These are phyloP conservation scores for Coriolopsis trogii DNA, from an alignment of 1,284 basidiomycete genomes.

Conservation along the genomic window DNA sequence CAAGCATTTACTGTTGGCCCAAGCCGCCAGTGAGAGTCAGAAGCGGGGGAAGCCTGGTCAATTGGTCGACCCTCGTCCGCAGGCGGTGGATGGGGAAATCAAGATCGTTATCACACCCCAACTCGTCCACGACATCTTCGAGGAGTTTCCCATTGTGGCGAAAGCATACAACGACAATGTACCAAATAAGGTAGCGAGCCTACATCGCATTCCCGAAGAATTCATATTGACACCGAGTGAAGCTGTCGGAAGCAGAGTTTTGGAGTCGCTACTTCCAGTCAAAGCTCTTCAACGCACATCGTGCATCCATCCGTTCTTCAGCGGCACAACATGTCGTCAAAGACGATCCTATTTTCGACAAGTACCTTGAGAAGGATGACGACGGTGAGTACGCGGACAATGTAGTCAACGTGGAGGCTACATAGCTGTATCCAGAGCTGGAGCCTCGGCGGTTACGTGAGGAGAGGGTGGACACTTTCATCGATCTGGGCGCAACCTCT, in stretches of 20 bases:
- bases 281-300: constrained; percentile 92
- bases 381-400: constrained; percentile 62
- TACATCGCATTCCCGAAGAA: background rate
- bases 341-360: constrained; percentile 94
- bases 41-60: constrained; percentile 83
- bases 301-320: constrained; percentile 88
- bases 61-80: constrained; percentile 88
- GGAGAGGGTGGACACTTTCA: constrained; percentile 75
- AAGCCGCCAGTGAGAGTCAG: constrained; percentile 75
- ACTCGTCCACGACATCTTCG: constrained; percentile 94
- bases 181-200: constrained; percentile 73
- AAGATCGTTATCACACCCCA: constrained; percentile 93
- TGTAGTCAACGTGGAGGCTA: background rate
- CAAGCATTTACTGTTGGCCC: constrained; percentile 71
- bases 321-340: constrained; percentile 85
- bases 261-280: constrained; percentile 98
- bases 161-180: constrained; percentile 94
- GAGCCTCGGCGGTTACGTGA: constrained; percentile 76
- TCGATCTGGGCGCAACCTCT: constrained; percentile 87
- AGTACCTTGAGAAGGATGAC: constrained; percentile 93
- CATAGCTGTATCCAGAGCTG: constrained; percentile 52
- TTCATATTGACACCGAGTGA: background rate
- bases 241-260: constrained; percentile 90
- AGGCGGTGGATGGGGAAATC: constrained; percentile 81
- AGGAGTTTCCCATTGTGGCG: constrained; percentile 95